Conservation (phyloP, 2,329 filamentous ascomycete species). For the Botryosphaeria agaves region DNA sequence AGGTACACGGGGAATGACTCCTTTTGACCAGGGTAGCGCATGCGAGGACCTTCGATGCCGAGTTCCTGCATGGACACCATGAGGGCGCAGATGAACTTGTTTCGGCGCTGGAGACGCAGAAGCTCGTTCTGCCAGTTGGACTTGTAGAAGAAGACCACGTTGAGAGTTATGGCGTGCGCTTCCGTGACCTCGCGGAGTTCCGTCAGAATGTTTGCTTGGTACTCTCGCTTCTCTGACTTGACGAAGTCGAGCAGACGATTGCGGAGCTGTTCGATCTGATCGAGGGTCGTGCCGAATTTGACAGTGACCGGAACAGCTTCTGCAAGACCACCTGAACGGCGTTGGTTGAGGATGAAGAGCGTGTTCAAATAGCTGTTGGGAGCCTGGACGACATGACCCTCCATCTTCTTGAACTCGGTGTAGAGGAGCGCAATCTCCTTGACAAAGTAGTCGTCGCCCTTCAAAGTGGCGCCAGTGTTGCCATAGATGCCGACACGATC, state of each 20-base stretch:
- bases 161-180: conserved; percentile 71
- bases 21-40: conserved; percentile 52
- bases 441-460: conserved; percentile 88
- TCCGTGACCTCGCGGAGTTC: conserved; percentile 67
- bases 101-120: conserved; percentile 72
- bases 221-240: conserved; percentile 71
- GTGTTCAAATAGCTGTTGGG: conserved; percentile 89
- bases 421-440: conserved; percentile 86
- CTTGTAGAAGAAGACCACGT: conserved; percentile 96
- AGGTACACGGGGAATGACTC: conserved; percentile 50
- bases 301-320: conserved; percentile 73
- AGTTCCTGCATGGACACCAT: conserved; percentile 73
- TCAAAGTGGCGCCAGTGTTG: conserved; percentile 60
- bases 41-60: conserved; percentile 69
- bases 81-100: conserved; percentile 84
- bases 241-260: conserved; percentile 71
- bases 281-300: conserved; percentile 71
- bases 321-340: conserved; percentile 72
- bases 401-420: conserved; percentile 98
- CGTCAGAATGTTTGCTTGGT: conserved; percentile 69
- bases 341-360: conserved; percentile 87
- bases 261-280: conserved; percentile 71
- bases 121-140: conserved; percentile 93
- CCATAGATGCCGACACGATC: conserved; percentile 87
- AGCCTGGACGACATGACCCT: conserved; percentile 88